Base-by-base conservation (phyloP, 148 eudicot genomes). In the Arbutus unedo region DNA sequence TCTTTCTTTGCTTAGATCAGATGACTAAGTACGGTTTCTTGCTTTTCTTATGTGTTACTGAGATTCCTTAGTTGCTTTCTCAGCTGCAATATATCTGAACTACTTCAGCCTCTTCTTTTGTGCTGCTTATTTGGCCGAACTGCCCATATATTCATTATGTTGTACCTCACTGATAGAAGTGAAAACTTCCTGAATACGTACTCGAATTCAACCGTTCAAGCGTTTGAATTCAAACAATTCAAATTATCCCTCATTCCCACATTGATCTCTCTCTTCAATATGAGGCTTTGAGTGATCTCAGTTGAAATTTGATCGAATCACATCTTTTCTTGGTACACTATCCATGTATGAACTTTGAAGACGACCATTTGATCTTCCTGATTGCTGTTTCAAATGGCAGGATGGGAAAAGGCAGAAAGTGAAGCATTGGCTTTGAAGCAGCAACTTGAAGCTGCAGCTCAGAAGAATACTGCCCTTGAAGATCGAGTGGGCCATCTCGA, bases 351-450 rank as follows among this genome's bases (percentile, higher is more conserved):
- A 0, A 48, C 6, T 38, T 25, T 25, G 71, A 66, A 66, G 71
- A 66, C 2, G 3, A 25, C 4, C 11, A 10, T 11, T 1, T 10
- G 71, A 66, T 66, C 71, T 66, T 66, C 71, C 71, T 66, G 71
- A 66, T 31, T 25, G 43, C 41, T 25, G 43, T 44, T 62, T 43
- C 15, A 56, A 25, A 62, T 45, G 57, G 79, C 51, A 95, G 98
- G 98, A 21, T 95, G 98, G 98, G 98, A 95, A 89, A 91, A 90
- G 88, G 98, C 98, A 47, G 98, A 95, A 83, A 91, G 83, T 77
- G 96, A 93, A 87, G 93, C 84, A 19, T 87, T 81, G 19, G 79
- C 23, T 55, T 11, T 95, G 67, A 95, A 92, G 77, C 91, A 91
- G 82, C 92, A 93, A 79, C 93, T 95, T 48, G 91, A 93, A 54